Evolutionary conservation across 164 flowering plant genomes (phyloP), one percentile per base, ranked within the genome.

Genomic region (Sedum album): DNA sequence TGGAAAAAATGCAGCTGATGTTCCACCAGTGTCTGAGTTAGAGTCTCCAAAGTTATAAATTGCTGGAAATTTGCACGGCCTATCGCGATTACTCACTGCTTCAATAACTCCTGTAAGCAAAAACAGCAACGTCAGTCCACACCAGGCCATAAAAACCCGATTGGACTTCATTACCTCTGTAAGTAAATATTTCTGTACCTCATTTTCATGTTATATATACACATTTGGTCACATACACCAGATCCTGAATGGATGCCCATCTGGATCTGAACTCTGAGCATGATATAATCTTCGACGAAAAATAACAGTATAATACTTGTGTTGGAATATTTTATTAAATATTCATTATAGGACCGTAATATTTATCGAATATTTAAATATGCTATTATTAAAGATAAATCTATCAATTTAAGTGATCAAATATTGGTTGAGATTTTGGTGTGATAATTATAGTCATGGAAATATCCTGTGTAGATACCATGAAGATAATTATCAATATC

Each of bases 11-110:
- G 71, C 71, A 2, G 66, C 71, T n/a, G 71, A 57, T 38, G 71
- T 69, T 36, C 48, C 51, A 17, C 71, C 71, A 20, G 71, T 69
- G 48, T 69, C 71, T 0, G 71, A 69, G 33, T 69, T 69, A 13
- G 71, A 69, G 53, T 69, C 71, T 17, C 71, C 71, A 18, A 69
- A 69, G 66, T 69, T 69, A 42, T 69, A 69, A 39, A 60, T 41
- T 23, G 71, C 71, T 0, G 71, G 71, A 60, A 69, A 69, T 6
- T 60, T 25, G 41, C 71, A 60, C 30, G 61, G 30, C 31, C 15
- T 55, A 26, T 25, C 25, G 21, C n/a, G 2, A 18, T 6, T 21
- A 25, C 9, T 51, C 61, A 55, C 61, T 55, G 61, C 61, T 55
- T 26, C 31, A 2, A 55, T 25, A 55, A 55, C 61, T 26, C 25